Evolutionary conservation across 176 grass and related monocot species (phyloP).

Genomic region (Triticum timopheevii): DNA sequence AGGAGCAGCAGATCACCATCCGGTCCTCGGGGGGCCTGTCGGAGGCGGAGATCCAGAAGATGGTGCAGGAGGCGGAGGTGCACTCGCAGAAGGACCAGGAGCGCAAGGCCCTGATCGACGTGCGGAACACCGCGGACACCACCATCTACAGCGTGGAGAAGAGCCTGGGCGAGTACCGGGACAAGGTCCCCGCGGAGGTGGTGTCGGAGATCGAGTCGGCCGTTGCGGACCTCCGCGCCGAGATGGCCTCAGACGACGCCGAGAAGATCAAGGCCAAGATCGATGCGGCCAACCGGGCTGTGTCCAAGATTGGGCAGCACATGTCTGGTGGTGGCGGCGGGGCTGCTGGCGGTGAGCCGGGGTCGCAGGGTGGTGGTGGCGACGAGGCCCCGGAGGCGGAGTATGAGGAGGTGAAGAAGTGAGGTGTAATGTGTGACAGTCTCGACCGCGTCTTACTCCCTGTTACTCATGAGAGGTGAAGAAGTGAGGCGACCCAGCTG

Average conservation of each 20-base stretch:
- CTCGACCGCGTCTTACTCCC: too few species aligned
- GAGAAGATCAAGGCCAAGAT: slow-evolving; percentile 45
- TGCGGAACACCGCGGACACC: slow-evolving; percentile 39
- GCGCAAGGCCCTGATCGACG: slow-evolving; percentile 39
- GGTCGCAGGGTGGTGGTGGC: slow-evolving; percentile 14
- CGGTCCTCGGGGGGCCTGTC: slow-evolving; percentile 46
- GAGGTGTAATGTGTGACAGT: background rate
- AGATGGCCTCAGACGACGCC: slow-evolving; percentile 33
- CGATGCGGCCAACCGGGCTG: slow-evolving; percentile 22
- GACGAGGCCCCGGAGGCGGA: slow-evolving; percentile 39
- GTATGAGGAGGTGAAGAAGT: slow-evolving; percentile 46
- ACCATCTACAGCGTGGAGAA: slow-evolving; percentile 46
- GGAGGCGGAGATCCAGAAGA: slow-evolving; percentile 45
- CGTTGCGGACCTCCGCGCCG: slow-evolving; percentile 14
- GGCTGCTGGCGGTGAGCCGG: background rate
- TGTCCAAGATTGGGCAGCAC: slow-evolving; percentile 40
- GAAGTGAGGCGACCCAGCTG: too few species aligned
- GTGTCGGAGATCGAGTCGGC: slow-evolving; percentile 41
- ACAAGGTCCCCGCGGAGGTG: slow-evolving; percentile 37
- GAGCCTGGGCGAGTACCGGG: slow-evolving; percentile 44
- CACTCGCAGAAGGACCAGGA: slow-evolving; percentile 51
- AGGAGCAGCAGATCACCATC: slow-evolving; percentile 58
- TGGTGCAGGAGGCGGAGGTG: slow-evolving; percentile 41
- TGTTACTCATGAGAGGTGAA: too few species aligned
- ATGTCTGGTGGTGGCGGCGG: slow-evolving; percentile 24